Evolutionary conservation across 805 yeast genomes (phyloP), one percentile per base, ranked within the genome.

Genomic region (Zygosaccharomyces gambellarensis): DNA sequence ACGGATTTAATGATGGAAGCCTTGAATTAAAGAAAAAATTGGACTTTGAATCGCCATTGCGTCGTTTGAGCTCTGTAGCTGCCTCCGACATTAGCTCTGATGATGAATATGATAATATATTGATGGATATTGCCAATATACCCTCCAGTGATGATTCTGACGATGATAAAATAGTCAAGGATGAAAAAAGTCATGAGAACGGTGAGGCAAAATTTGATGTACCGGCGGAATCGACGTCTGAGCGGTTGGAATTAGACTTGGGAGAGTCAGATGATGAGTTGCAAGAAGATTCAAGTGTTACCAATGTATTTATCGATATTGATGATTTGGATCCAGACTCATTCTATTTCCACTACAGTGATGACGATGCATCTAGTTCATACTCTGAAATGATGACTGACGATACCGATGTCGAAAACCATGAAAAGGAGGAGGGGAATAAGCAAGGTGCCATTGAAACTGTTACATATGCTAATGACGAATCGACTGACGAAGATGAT

Each of bases 401-500:
- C 12, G 49, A 47, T 23, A 46, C 43, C n/a, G 50, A 44, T 36
- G 36, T 31, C 36, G 38, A 47, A 8, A 38, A 45, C 17, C 17
- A 42, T 6, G 45, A 46, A 23, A 36, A 45, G 17, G 47, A 43
- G 7, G 47, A 50, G 30, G 56, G 46, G 21, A 47, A 41, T 11
- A 50, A 54, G 45, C 54, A 55, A 23, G 75, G 71, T 28, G 67
- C 63, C 19, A 39, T 58, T 19, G 70, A 68, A 38, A 60, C 68
- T 10, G 67, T 68, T 4, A 57, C 57, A 9, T 72, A 64, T 54
- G 79, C 78, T 48, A 84, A 86, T 56, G 96, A 94, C 39, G 97
- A 90, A 59, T 87, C 95, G 12, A 94, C 99, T 0, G 99, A 92
- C 66, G 97, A 89, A 54, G 98, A 92, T 62, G 77, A 80, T n/a